Evolutionary conservation across 441 rosid genomes (phyloP), one percentile per base, ranked within the genome.

Genomic region (Gossypium trilobum): DNA sequence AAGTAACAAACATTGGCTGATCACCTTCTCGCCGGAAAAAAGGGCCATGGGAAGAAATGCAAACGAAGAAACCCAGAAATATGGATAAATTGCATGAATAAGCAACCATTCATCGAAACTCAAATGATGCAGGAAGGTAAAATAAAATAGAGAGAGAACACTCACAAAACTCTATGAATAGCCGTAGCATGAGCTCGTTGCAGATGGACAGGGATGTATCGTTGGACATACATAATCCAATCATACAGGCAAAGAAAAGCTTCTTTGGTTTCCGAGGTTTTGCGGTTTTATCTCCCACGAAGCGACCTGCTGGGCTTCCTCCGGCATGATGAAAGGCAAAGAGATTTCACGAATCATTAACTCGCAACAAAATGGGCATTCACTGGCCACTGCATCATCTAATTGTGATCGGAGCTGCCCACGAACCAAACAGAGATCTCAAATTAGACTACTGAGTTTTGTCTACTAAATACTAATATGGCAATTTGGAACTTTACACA

Each of bases 291-390:
- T 89, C 81, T 92, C 96, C 99, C 99, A 95, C 5, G 98, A 95
- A 68, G 82, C 56, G 27, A 86, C 88, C 76, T 84, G 87, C 20
- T 65, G 87, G 46, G 88, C 83, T 84, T 95, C 98, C 78, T 88
- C 96, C 0, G 89, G 85, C 58, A 81, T 79, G 57, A 95, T 82
- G 73, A 92, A 95, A 55, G 96, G 90, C 74, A 85, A 75, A 42
- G 85, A 80, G 77, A 95, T 88, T 84, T 95, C 95, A 25, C 83
- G 75, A 79, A 91, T 89, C 95, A 92, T 92, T 83, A 95, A 78
- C 31, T 92, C 99, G 3, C 98, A 96, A 67, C 99, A 95, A 75
- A 92, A 95, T 1, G 99, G 97, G 75, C 99, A 92, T 79, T 95
- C 97, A 4, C 91, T 85, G 42, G 98, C 98, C 72, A 92, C 85